Evolutionary conservation across 2,329 filamentous ascomycete species (phyloP).

Genomic region (Talaromyces islandicus): DNA sequence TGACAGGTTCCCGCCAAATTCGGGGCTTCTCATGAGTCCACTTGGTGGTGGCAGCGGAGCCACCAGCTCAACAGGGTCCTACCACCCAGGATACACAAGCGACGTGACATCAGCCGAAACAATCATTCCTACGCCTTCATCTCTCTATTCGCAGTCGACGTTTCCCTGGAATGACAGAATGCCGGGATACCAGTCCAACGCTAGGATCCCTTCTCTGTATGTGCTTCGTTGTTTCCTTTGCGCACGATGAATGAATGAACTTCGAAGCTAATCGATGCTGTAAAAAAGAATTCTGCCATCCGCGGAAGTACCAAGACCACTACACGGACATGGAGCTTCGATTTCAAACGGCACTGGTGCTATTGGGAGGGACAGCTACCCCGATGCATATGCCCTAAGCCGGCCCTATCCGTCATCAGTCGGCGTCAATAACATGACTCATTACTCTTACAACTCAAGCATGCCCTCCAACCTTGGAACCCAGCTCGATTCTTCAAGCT

Average conservation of each 20-base stretch:
- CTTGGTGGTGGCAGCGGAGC: conserved; percentile 52
- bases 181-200: conserved; percentile 26
- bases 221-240: conserved; percentile 9
- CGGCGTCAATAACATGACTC: conserved; percentile 26
- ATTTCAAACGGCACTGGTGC: conserved; percentile 24
- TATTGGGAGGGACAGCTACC: conserved; percentile 35
- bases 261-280: neutral
- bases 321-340: conserved; percentile 25
- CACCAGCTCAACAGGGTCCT: conserved; percentile 46
- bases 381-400: conserved; percentile 27
- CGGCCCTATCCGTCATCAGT: conserved; percentile 26
- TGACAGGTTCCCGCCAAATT: conserved; percentile 46
- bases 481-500: conserved; percentile 23
- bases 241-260: neutral
- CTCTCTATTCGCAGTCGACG: conserved; percentile 29
- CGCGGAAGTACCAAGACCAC: conserved; percentile 38
- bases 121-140: conserved; percentile 26
- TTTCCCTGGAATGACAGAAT: conserved; percentile 31
- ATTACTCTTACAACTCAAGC: conserved; percentile 17
- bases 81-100: conserved; percentile 35
- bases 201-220: conserved; percentile 36
- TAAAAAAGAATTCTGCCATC: conserved; percentile 40
- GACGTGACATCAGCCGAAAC: conserved; percentile 22
- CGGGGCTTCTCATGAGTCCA: conserved; percentile 46
- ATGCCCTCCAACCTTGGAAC: conserved; percentile 28